Conservation (phyloP, 164 flowering plant genomes). For the Vitis cinerea region DNA sequence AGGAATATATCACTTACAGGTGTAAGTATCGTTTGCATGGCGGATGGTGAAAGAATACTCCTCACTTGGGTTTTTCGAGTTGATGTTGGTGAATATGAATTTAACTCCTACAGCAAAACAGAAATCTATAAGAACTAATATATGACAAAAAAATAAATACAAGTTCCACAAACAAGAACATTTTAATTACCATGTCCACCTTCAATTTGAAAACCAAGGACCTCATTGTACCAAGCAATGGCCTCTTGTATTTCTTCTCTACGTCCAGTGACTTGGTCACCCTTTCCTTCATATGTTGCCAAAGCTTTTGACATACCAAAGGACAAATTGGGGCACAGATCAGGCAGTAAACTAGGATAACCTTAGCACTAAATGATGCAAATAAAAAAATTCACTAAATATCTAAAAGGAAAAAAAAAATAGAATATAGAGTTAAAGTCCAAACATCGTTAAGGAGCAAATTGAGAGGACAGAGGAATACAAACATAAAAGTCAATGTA, state of each 20-base stretch:
- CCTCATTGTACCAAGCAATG: constrained; percentile 79
- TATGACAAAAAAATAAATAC: neutral
- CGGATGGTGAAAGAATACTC: constrained; percentile 74
- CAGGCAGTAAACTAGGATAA: neutral
- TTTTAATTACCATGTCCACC: constrained; percentile 68
- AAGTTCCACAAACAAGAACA: neutral
- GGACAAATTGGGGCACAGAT: constrained; percentile 5
- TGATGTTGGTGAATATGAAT: constrained; percentile 74
- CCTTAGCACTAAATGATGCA: neutral
- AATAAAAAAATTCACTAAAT: neutral
- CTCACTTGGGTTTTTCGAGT: constrained; percentile 45
- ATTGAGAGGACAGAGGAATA: neutral
- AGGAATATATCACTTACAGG: constrained; percentile 50
- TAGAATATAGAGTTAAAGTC: neutral
- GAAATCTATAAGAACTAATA: neutral
- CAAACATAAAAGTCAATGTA: neutral
- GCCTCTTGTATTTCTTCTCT: constrained; percentile 59
- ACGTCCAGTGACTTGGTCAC: constrained; percentile 26
- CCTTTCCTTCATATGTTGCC: constrained; percentile 40
- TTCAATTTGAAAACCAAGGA: constrained; percentile 82
- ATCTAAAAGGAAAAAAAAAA: neutral
- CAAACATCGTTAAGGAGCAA: neutral
- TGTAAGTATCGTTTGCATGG: constrained; percentile 61
- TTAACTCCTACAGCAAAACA: constrained; percentile 54
- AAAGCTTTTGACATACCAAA: constrained; percentile 31